Conservation (phyloP, 305 asterid genomes). For the Fraxinus baroniana region DNA sequence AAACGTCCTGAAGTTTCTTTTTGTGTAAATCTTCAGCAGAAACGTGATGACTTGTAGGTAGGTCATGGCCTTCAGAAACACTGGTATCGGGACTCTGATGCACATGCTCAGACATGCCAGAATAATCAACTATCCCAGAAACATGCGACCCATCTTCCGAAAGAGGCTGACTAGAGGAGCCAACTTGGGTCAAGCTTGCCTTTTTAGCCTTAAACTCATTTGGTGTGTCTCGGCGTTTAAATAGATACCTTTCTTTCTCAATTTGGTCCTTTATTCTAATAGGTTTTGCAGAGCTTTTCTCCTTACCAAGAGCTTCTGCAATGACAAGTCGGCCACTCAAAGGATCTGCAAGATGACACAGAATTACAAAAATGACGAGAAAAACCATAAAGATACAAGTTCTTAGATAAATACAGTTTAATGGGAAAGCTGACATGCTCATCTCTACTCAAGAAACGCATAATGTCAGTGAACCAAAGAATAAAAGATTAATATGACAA, state of each 20-base stretch:
- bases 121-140: slow-evolving; percentile 28
- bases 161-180: slow-evolving; percentile 29
- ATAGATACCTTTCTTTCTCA: slow-evolving; percentile 75
- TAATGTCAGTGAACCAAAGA: background rate
- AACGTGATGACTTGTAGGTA: slow-evolving; percentile 32
- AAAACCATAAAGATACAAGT: slow-evolving; percentile 9
- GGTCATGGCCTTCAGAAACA: slow-evolving; percentile 19
- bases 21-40: background rate
- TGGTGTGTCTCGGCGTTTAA: slow-evolving; percentile 76
- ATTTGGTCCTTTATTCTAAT: slow-evolving; percentile 51
- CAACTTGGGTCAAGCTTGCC: slow-evolving; percentile 35
- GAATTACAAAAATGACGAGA: background rate
- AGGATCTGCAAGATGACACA: slow-evolving; percentile 50
- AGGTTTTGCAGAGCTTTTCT: slow-evolving; percentile 44
- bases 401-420: slow-evolving; percentile 7
- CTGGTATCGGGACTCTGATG: slow-evolving; percentile 26
- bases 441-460: background rate
- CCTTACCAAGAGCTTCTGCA: slow-evolving; percentile 75
- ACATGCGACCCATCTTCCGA: slow-evolving; percentile 40
- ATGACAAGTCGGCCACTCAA: slow-evolving; percentile 77
- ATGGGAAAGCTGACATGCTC: background rate
- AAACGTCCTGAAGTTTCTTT: background rate
- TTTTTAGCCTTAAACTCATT: slow-evolving; percentile 43
- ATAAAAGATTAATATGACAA: background rate
- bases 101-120: slow-evolving; percentile 27